A percentile compares a stretch with the other conserved stretches of the same genome.
These are phyloP conservation scores for Umbelopsis vinacea DNA, from an alignment of 192 early-diverging fungal species.

Conservation along the genomic window DNA sequence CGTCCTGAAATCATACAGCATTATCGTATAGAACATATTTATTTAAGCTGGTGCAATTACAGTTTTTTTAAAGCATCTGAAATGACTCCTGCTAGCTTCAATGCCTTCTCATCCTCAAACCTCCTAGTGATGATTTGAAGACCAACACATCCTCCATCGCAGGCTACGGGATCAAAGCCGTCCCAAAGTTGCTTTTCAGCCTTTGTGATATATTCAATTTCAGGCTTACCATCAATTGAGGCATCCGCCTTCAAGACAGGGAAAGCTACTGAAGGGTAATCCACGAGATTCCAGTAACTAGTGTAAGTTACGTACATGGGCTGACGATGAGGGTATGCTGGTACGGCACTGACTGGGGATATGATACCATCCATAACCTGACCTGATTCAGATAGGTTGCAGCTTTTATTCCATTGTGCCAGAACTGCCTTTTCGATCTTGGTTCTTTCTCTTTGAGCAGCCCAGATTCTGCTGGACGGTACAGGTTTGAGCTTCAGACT, in stretches of 20 bases:
- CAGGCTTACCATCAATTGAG: constrained; percentile 2
- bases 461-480: background rate
- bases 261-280: constrained; percentile 8
- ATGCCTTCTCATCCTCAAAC: background rate
- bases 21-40: no score
- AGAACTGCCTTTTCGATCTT: background rate
- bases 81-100: background rate
- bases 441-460: background rate
- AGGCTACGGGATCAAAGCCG: background rate
- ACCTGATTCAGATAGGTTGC: background rate
- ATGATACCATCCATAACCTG: constrained; percentile 1
- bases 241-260: background rate
- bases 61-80: background rate
- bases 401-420: background rate
- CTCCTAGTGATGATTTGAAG: background rate
- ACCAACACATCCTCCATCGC: background rate
- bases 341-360: background rate
- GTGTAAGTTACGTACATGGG: background rate
- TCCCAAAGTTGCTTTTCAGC: background rate
- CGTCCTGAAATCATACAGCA: no score
- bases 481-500: background rate
- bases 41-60: no score
- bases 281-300: constrained; percentile 6
- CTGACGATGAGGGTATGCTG: background rate
- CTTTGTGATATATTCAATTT: background rate